Evolutionary conservation across 176 grass and related monocot species (phyloP).

Genomic region (maize (Zea mays)): DNA sequence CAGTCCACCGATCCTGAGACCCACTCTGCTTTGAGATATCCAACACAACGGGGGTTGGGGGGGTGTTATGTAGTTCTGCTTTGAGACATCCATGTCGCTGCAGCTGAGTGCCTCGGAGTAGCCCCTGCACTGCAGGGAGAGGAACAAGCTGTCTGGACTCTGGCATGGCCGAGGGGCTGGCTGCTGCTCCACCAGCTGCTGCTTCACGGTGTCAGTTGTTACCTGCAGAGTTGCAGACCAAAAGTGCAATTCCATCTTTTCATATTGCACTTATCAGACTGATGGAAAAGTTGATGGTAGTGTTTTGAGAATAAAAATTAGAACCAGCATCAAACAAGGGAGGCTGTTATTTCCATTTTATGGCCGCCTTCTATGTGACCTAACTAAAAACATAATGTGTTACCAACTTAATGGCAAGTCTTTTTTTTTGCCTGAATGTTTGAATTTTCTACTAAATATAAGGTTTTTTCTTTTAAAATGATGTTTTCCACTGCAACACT

Average conservation of each 20-base stretch:
- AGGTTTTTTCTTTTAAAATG: not conserved
- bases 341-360: not conserved
- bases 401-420: not conserved
- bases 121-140: not conserved
- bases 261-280: not conserved
- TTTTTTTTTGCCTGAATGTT: not conserved
- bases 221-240: not conserved
- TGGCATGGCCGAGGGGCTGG: not conserved
- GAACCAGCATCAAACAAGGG: not conserved
- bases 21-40: not conserved
- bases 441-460: not conserved
- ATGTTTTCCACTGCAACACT: not conserved
- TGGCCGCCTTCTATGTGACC: not conserved
- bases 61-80: not conserved
- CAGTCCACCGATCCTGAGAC: not conserved
- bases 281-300: not conserved
- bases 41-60: too few species aligned
- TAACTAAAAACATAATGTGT: not conserved
- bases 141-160: not conserved
- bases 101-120: not conserved
- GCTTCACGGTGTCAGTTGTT: not conserved
- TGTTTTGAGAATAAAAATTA: not conserved
- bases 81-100: too few species aligned
- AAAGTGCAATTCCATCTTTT: not conserved
- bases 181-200: not conserved